Base-by-base conservation (phyloP, 371 early-diverging fungal genomes). In the Umbelopsis sp. region DNA sequence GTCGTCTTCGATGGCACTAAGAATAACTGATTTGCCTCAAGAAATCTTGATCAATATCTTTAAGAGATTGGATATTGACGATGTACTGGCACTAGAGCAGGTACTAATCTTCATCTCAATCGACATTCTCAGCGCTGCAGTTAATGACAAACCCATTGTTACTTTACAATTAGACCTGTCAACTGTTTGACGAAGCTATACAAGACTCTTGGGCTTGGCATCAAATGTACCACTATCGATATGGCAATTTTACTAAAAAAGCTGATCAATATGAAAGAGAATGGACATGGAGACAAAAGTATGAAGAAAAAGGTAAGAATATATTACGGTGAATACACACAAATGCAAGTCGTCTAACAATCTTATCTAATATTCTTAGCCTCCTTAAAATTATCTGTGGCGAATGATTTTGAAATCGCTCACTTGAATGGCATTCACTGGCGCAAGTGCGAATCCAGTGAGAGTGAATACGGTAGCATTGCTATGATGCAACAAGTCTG, bases 401-500 rank as follows among this genome's bases (percentile, higher is more conserved):
- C 57, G 8, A 57, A 57, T 57, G 57, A 57, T 35, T 57, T 57
- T 35, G 35, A 57, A 10, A 57, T 57, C 29, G 57, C 57, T 35
- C 57, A 57, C 18, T 37, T 57, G n/a, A 57, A 57, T 37, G 57
- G 57, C 7, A 57, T 57, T 7, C 57, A 57, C n/a, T 57, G 57
- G 57, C 29, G 57, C 22, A 57, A 57, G 18, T 57, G 57, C 6
- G 57, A 57, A 29, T 57, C 57, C 57, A 29, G 29, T 1, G 57
- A 57, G n/a, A 57, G 57, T 18, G 57, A 57, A 57, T 57, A 57
- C n/a, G 57, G 57, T 32, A 57, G 57, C 35, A 57, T 57, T 35
- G 57, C 57, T 12, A 57, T 57, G 57, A 57, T 57, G 57, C 57
- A 57, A 35, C 57, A 57, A 57, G 57, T 57, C 18, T 57, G 35